A percentile compares a stretch with the other conserved stretches of the same genome.
phyloP scores from a whole-genome alignment of 2,329 filamentous ascomycete species.

The Alternaria angustiovoidea region DNA sequence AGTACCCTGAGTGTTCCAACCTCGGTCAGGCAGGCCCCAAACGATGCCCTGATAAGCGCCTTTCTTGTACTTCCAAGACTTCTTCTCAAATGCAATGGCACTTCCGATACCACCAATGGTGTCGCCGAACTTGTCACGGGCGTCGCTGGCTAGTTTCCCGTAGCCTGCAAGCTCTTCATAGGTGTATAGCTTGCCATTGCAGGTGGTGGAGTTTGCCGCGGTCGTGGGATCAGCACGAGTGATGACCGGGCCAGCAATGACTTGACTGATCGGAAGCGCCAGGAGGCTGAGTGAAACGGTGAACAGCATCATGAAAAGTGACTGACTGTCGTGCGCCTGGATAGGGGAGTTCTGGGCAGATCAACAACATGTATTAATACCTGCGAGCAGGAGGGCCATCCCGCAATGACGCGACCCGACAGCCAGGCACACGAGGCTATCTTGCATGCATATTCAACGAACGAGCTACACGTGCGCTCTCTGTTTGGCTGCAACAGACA shows the following conservation, averaged over 20 bases:
- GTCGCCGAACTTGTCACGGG: slow-evolving; percentile 72
- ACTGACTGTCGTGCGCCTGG: slow-evolving; percentile 24
- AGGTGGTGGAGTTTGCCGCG: slow-evolving; percentile 54
- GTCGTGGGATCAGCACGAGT: slow-evolving; percentile 2
- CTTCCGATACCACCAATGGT: slow-evolving; percentile 74
- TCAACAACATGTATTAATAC: slow-evolving; percentile 21
- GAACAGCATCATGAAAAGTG: slow-evolving; percentile 30
- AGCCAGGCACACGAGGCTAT: slow-evolving; percentile 12
- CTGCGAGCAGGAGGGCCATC: slow-evolving; percentile 4
- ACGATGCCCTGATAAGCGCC: slow-evolving; percentile 67
- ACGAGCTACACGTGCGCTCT: not conserved
- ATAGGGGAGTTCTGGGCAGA: slow-evolving; percentile 2
- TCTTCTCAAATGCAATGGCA: slow-evolving; percentile 68
- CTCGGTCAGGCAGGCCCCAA: slow-evolving; percentile 71
- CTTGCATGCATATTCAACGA: not conserved
- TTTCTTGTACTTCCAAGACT: slow-evolving; percentile 62
- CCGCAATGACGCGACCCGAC: slow-evolving; percentile 17
- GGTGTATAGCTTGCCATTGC: slow-evolving; percentile 68
- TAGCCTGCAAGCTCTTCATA: slow-evolving; percentile 74
- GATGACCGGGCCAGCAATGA: slow-evolving; percentile 27
- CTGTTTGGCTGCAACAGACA: slow-evolving; percentile 25
- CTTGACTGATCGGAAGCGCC: slow-evolving; percentile 24
- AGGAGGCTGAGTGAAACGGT: slow-evolving; percentile 24
- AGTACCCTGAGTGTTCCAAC: slow-evolving; percentile 76
- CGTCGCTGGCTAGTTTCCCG: slow-evolving; percentile 66